phyloP scores from a whole-genome alignment of 306 rosid species.

The Begonia fuchsioides region DNA sequence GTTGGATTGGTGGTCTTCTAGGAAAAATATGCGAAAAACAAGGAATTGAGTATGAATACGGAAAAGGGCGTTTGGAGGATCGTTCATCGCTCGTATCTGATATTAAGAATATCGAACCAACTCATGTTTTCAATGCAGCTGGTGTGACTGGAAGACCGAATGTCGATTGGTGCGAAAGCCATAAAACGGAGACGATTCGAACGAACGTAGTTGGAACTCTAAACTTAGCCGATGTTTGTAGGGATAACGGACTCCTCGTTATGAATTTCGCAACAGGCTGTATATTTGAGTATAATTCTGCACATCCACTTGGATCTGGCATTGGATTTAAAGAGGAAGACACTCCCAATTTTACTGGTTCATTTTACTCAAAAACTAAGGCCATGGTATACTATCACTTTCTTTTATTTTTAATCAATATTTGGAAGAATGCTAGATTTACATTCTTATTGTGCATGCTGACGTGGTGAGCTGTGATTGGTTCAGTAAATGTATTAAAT shows the following conservation, averaged over 20 bases:
- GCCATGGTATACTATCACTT: too few species aligned
- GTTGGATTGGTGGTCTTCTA: neutral
- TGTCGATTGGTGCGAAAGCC: neutral
- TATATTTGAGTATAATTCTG: slow-evolving; percentile 6
- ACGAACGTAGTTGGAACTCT: slow-evolving; percentile 9
- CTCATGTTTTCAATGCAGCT: slow-evolving; percentile 1
- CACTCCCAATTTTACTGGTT: slow-evolving; percentile 38
- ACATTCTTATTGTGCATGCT: too few species aligned
- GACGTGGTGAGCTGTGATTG: too few species aligned
- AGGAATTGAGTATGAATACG: neutral
- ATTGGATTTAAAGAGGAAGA: slow-evolving; percentile 59
- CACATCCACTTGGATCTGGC: slow-evolving; percentile 51
- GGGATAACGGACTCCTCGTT: slow-evolving; percentile 42
- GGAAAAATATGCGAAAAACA: neutral
- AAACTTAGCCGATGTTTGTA: slow-evolving; percentile 25
- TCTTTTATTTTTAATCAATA: neutral
- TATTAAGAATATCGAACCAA: neutral
- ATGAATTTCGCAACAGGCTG: slow-evolving; percentile 7
- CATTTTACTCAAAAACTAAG: too few species aligned
- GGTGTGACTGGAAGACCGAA: neutral
- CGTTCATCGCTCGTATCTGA: neutral
- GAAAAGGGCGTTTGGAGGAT: neutral
- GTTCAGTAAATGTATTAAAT: too few species aligned
- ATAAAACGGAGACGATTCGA: neutral
- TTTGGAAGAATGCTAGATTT: too few species aligned